Base-by-base conservation (phyloP, 2,329 filamentous ascomycete genomes). In the Coniochaeta ligniaria region DNA sequence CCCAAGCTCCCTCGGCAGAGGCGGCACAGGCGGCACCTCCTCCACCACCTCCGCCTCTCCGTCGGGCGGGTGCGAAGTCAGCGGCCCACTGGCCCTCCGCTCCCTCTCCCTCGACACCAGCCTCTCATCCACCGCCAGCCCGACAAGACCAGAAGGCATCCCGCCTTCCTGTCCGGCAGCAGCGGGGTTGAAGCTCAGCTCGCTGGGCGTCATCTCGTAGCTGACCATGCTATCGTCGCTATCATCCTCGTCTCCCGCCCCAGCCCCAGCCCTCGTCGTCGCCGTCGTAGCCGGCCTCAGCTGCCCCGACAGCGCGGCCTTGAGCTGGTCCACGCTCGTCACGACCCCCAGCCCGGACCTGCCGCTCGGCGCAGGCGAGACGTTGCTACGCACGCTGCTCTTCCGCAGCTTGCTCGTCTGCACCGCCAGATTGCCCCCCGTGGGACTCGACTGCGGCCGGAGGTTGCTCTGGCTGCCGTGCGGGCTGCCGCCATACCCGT, bases 181-280 rank as follows among this genome's bases (percentile, higher is more conserved):
- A 67, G 70, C 60, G 66, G 75, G 79, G 67, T 83, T 85, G 70
- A 84, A 87, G 43, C 84, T 88, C 22, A 85, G 74, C 68, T 91
- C 88, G 7, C 86, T 89, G n/a, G 83, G 79, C 52, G 83, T 83
- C 65, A 84, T 81, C 60, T 90, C 87, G 64, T 87, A 89, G 74
- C 86, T 90, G 64, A 88, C 82, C 78, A 91, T 83, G 71, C 87
- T 90, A 59, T 91, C 88, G 60, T 78, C 81, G 68, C 80, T 85
- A 59, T 78, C 82, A 64, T 80, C 78, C 61, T 83, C 83, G 58
- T 81, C 79, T 22, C 78, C 76, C n/a, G 71, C 70, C 33, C 73
- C 75, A 4, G 73, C 71, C 2, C 75, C 74, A 28, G 73, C 71
- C 58, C 73, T n/a, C 35, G 35, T 11, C 22, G 35, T 3, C 35